Evolutionary conservation across 768 basidiomycete genomes (phyloP), one percentile per base, ranked within the genome.

Genomic region (Collybiopsis confluens): DNA sequence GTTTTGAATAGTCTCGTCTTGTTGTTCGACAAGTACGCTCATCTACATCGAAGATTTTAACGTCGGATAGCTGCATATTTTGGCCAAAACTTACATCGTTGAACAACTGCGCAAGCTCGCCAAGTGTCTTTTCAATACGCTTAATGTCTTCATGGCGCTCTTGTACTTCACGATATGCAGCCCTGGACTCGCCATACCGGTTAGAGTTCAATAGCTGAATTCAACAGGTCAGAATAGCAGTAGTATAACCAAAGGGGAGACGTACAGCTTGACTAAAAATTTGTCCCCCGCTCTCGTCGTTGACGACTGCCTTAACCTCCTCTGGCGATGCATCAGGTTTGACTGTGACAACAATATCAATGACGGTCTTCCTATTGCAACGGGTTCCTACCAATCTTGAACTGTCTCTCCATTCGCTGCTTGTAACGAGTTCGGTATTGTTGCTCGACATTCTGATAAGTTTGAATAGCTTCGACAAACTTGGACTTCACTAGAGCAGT

Each of bases 151-250:
- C 90, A 64, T 98, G 94, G 56, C 96, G 87, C 62, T 88, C 90
- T 73, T 98, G 96, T n/a, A 98, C 96, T 66, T 99, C 96, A 48
- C 86, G 83, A 70, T 95, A 97, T 3, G 95, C 94, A 9, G 88
- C 88, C 51, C 88, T 79, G 43, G 95, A 92, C 64, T 89, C 87
- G 49, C 88, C 93, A 61, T 88, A 90, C n/a, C 91, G 88, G 69
- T 88, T 91, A 43, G 92, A 91, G 72, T 82, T 90, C 76, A 95
- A 78, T 58, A 97, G 77, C 90, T 95, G 59, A 40, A 18, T 27
- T 15, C n/a, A 38, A 38, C 40, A 23, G 46, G 27, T 16, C 30
- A n/a, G 18, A 6, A 50, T 42, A 20, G 58, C 54, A 24, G 16
- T 36, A n/a, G 16, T 43, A 33, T 41, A 38, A 43, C 5, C 28